Evolutionary conservation across 257 asterid species (phyloP), one percentile per base, ranked within the genome.

Genomic region (Forsythia viridissima): DNA sequence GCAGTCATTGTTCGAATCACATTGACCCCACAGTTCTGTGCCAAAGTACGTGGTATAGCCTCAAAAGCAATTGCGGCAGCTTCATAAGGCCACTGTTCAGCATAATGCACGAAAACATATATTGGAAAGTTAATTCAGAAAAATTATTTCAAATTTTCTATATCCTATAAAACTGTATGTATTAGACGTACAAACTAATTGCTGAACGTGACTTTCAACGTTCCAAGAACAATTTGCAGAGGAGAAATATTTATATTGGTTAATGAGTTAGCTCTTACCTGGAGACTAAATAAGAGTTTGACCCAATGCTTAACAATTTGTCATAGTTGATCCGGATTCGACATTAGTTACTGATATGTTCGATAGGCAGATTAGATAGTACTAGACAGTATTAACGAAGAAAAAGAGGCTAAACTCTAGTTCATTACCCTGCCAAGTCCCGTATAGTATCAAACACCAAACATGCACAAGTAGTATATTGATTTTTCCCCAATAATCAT

Each of bases 51-150:
- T 21, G 99, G 99, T 77, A 94, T 93, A 78, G 99, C 95, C 86
- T 94, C 99, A 80, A 94, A 94, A 80, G 98, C 99, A 55, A 91
- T 83, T 67, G 99, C 99, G 74, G 98, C 99, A 81, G 99, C 98
- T 91, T 94, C 99, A 85, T 94, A 94, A 65, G 99, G 98, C 99
- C 99, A 94, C 99, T 93, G 87, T 82, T 73, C 48, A 81, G 8
- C 71, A 34, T 20, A 8, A 79, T 42, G 42, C 66, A 61, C 43
- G 61, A 46, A 43, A 76, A 5, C 37, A 43, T 0, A 70, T 57
- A 34, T 55, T n/a, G 65, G 30, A n/a, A 55, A 18, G 65, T 55
- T 55, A 55, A 55, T 48, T 48, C 57, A 48, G 57, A 15, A 13
- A 48, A 48, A 15, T 48, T 2, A 55, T 55, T 55, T 18, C 2